phyloP scores from a whole-genome alignment of 345 rosid species.

The Populus ilicifolia region DNA sequence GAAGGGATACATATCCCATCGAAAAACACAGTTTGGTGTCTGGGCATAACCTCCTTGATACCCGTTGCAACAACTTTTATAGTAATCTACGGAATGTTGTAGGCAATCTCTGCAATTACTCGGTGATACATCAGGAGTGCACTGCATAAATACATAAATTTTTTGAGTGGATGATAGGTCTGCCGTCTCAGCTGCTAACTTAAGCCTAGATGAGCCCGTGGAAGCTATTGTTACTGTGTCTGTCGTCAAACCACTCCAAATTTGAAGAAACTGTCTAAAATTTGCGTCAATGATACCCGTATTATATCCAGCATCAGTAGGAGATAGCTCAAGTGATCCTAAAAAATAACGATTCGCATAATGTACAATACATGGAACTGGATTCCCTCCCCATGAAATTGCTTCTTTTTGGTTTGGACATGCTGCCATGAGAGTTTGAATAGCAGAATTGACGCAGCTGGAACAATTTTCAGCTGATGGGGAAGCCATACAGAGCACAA shows the following conservation, averaged over 20 bases:
- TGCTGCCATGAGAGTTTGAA: background rate
- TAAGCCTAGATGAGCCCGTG: background rate
- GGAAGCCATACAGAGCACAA: conserved; percentile 13
- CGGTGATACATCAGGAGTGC: conserved; percentile 27
- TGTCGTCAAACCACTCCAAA: conserved; percentile 12
- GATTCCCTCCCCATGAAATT: conserved; percentile 16
- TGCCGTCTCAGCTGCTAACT: conserved; percentile 12
- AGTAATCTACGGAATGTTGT: background rate
- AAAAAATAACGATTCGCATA: conserved; percentile 17
- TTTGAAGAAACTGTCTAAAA: conserved; percentile 4
- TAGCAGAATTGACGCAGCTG: conserved; percentile 14
- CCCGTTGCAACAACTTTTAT: conserved; percentile 22
- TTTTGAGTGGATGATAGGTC: background rate
- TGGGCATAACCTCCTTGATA: conserved; percentile 24
- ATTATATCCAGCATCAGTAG: background rate
- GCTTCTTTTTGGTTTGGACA: conserved; percentile 26
- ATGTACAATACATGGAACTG: conserved; percentile 21
- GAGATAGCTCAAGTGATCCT: conserved; percentile 8
- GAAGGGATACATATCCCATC: conserved; percentile 21
- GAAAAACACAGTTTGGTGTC: conserved; percentile 23
- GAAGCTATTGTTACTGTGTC: conserved; percentile 18
- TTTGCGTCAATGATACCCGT: background rate
- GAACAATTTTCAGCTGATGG: conserved; percentile 14
- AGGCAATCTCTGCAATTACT: conserved; percentile 22
- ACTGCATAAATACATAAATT: conserved; percentile 26